Conservation (phyloP, 1,284 basidiomycete genomes). For the Filobasidium uniguttulatum region DNA sequence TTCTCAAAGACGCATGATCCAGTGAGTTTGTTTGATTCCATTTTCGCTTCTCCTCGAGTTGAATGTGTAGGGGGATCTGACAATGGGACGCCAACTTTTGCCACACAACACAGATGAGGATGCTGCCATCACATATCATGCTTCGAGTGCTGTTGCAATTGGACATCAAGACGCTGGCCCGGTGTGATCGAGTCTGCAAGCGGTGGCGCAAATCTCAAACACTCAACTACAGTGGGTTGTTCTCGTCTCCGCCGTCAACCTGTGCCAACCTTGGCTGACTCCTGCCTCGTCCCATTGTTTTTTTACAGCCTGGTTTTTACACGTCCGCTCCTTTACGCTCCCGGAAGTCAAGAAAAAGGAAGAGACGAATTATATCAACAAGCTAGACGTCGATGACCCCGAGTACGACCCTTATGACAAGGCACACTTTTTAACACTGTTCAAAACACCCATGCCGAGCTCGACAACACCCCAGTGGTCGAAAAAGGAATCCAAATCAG, state of each 20-base stretch:
- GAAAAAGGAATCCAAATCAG: slow-evolving; percentile 34
- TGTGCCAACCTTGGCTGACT: background rate
- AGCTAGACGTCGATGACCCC: slow-evolving; percentile 25
- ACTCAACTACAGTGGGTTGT: slow-evolving; percentile 63
- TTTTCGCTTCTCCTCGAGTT: background rate
- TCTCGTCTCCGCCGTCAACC: background rate
- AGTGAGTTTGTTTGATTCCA: slow-evolving; percentile 19
- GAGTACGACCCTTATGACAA: slow-evolving; percentile 37
- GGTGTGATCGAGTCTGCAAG: slow-evolving; percentile 62
- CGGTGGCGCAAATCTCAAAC: slow-evolving; percentile 79
- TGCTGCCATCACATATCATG: slow-evolving; percentile 61
- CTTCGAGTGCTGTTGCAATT: slow-evolving; percentile 60
- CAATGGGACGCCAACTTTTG: slow-evolving; percentile 7
- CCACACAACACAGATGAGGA: slow-evolving; percentile 47
- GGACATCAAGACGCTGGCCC: slow-evolving; percentile 52
- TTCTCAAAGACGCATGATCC: slow-evolving; percentile 21
- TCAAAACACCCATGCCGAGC: slow-evolving; percentile 41
- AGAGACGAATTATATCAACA: slow-evolving; percentile 33
- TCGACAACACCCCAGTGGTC: slow-evolving; percentile 34
- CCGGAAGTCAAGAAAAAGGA: slow-evolving; percentile 31
- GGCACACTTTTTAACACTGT: slow-evolving; percentile 36
- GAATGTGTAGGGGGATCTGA: background rate
- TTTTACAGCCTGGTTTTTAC: slow-evolving; percentile 70
- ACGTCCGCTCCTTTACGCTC: slow-evolving; percentile 37
- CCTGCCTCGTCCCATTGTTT: background rate